These are phyloP conservation scores for Kokia cookei DNA, from an alignment of 441 rosid species.

Conservation along the genomic window DNA sequence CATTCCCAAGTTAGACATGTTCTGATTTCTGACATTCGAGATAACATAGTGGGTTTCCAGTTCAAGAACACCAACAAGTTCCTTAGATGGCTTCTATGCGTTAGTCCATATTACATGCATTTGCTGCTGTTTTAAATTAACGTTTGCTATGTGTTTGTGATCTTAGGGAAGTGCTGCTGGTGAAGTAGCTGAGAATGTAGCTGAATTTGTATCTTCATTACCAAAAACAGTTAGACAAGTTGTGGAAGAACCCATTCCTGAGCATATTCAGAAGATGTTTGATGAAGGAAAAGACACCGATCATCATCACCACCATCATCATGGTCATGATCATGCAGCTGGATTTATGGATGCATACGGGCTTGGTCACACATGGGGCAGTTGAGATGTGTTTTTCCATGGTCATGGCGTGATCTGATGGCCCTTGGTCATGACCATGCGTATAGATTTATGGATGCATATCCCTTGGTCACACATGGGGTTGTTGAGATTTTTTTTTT, in stretches of 20 bases:
- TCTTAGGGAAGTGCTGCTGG: constrained; percentile 58
- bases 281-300: constrained; percentile 45
- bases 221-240: constrained; percentile 51
- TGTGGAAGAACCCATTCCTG: constrained; percentile 54
- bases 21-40: not conserved
- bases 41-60: no score
- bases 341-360: constrained; percentile 70
- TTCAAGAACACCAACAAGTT: not conserved
- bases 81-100: not conserved
- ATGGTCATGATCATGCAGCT: constrained; percentile 14
- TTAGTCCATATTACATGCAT: not conserved
- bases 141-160: not conserved
- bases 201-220: constrained; percentile 50
- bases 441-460: no score
- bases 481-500: no score
- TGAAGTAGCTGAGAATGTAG: constrained; percentile 56
- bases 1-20: not conserved
- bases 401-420: no score
- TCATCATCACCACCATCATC: not conserved
- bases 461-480: no score
- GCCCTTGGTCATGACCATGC: no score
- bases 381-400: constrained; percentile 25
- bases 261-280: constrained; percentile 49
- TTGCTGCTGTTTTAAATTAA: not conserved
- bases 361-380: constrained; percentile 65